A percentile compares a stretch with the other conserved stretches of the same genome.
Evolutionary conservation across 495 filamentous ascomycete genomes (phyloP).

Genomic region (Aspergillus sclerotioniger): DNA sequence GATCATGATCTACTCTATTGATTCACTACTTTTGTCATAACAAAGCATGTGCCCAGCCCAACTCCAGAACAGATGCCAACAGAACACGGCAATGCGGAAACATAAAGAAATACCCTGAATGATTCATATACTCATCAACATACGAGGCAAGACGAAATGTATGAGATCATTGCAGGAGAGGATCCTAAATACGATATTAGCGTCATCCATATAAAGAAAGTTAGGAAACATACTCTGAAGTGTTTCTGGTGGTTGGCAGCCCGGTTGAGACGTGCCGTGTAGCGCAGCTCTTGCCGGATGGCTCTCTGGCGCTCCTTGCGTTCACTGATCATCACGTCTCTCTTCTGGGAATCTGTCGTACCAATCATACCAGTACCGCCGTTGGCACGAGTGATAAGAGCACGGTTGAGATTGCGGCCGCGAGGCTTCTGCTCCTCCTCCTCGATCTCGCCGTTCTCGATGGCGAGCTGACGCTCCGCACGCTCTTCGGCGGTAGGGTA

Average conservation of each 20-base stretch:
- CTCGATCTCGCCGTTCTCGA: constrained; percentile 50
- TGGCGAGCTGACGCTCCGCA: constrained; percentile 42
- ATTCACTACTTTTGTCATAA: background rate
- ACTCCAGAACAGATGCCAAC: constrained; percentile 1
- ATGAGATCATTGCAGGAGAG: constrained; percentile 43
- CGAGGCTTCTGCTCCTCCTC: constrained; percentile 35
- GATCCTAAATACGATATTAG: constrained; percentile 36
- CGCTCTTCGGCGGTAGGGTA: constrained; percentile 69
- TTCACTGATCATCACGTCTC: constrained; percentile 59
- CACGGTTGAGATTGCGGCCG: constrained; percentile 52
- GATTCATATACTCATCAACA: constrained; percentile 13
- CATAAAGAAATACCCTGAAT: background rate
- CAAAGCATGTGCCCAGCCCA: constrained; percentile 1
- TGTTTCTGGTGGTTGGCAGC: constrained; percentile 72
- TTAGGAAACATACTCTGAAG: constrained; percentile 55
- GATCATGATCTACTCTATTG: no score
- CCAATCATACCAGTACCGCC: constrained; percentile 75
- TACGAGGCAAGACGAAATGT: constrained; percentile 4
- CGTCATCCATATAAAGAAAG: background rate
- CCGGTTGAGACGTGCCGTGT: constrained; percentile 62
- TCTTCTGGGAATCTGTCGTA: constrained; percentile 66
- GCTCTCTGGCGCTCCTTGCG: constrained; percentile 64
- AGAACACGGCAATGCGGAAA: background rate
- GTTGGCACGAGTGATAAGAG: constrained; percentile 63
- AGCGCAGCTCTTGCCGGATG: constrained; percentile 55